Evolutionary conservation across 176 grass and related monocot species (phyloP), one percentile per base, ranked within the genome.

Genomic region (Paspalum vaginatum): DNA sequence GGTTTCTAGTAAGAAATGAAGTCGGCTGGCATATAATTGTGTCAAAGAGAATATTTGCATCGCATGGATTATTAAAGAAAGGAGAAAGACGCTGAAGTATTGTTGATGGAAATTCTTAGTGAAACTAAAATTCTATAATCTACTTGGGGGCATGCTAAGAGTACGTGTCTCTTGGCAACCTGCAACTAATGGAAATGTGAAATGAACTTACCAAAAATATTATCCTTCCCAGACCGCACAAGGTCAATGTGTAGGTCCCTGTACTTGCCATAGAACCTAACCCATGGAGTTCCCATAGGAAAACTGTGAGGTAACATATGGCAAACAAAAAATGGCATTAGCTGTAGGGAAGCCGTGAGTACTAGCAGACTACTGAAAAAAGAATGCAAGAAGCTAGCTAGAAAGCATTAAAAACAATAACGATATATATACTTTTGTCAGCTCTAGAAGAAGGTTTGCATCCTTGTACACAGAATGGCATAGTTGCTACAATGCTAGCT

Each of bases 201-300:
- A 77, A 76, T 3, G 16, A 88, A 70, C 76, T 32, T 91, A 98
- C 95, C 95, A 0, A 84, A 82, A 68, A 41, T 49, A 68, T 74
- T 27, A 81, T 98, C 95, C 72, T 98, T 94, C 83, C 95, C 92
- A 7, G 92, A 92, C 89, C 75, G 80, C 2, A 94, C 86, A 5
- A 98, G 80, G 63, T 94, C 87, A 66, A 98, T 89, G 46, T 84
- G 57, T 20, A 98, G 86, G 54, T 61, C 88, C 74, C 84, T 98
- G 65, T 89, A 94, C 58, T 76, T 66, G 45, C 96, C 96, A 11
- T 87, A 73, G 78, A 88, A 99, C 83, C 96, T 87, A 25, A 91
- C 70, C 96, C 96, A 99, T 24, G 96, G 88, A 3, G 86, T 88
- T 57, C 92, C 88, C 91, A 88, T 86, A 38, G 92, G 96, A 78